phyloP scores from a whole-genome alignment of 1,139 yeast genomes.

The Kurtzmaniella quercitrusa region DNA sequence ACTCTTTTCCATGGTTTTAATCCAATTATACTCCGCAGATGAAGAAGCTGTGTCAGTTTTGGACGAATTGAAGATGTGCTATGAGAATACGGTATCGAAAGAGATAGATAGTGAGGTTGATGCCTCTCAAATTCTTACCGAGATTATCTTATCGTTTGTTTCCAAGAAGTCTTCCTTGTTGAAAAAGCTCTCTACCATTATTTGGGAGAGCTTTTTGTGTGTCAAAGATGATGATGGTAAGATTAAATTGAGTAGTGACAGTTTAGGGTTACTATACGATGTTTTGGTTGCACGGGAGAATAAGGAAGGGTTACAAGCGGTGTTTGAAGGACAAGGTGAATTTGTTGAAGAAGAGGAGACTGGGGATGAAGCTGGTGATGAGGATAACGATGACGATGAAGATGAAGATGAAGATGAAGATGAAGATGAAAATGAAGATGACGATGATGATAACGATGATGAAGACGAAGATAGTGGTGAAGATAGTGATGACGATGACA shows the following conservation, averaged over 20 bases:
- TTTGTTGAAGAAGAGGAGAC: slow-evolving; percentile 30
- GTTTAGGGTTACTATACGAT: slow-evolving; percentile 59
- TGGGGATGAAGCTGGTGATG: slow-evolving; percentile 17
- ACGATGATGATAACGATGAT: slow-evolving; percentile 27
- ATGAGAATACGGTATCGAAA: slow-evolving; percentile 32
- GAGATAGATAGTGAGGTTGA: slow-evolving; percentile 28
- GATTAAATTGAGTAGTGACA: slow-evolving; percentile 35
- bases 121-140: slow-evolving; percentile 65
- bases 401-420: slow-evolving; percentile 32
- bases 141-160: slow-evolving; percentile 70
- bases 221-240: slow-evolving; percentile 24
- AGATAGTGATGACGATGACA: slow-evolving; percentile 24
- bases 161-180: slow-evolving; percentile 69
- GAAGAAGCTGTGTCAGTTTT: slow-evolving; percentile 74
- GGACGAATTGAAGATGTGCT: slow-evolving; percentile 63
- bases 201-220: slow-evolving; percentile 64
- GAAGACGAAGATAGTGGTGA: slow-evolving; percentile 20
- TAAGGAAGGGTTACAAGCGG: slow-evolving; percentile 70
- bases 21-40: slow-evolving; percentile 78
- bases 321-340: slow-evolving; percentile 67
- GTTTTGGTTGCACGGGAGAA: slow-evolving; percentile 74
- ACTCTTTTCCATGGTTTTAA: slow-evolving; percentile 69
- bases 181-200: slow-evolving; percentile 66
- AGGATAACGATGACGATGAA: slow-evolving; percentile 26
- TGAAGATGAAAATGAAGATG: slow-evolving; percentile 30